phyloP scores from a whole-genome alignment of 306 rosid genomes.

The Betula pendula region DNA sequence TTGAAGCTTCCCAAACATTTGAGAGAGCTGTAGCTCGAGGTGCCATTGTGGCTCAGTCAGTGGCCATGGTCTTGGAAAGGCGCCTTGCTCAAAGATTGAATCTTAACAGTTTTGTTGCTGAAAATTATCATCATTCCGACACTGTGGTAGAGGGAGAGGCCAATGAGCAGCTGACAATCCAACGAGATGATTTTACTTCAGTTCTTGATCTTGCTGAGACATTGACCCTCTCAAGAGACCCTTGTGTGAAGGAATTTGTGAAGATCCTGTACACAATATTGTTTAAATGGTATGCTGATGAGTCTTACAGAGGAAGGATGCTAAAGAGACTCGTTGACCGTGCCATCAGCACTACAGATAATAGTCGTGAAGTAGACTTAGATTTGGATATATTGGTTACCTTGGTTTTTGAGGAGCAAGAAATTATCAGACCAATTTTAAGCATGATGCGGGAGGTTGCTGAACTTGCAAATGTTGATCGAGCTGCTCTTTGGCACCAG shows the following conservation, averaged over 20 bases:
- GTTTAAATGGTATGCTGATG: conserved; percentile 90
- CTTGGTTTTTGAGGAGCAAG: conserved; percentile 88
- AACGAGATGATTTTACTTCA: conserved; percentile 78
- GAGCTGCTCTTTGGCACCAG: conserved; percentile 98
- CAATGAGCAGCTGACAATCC: conserved; percentile 69
- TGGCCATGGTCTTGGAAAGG: conserved; percentile 87
- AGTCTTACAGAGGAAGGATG: conserved; percentile 76
- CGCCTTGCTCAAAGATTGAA: conserved; percentile 76
- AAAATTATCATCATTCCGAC: conserved; percentile 65
- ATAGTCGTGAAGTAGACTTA: conserved; percentile 66
- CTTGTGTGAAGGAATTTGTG: conserved; percentile 77
- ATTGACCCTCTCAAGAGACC: conserved; percentile 81
- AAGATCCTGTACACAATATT: conserved; percentile 78
- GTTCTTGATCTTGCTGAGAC: conserved; percentile 97
- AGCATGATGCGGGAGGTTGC: conserved; percentile 95
- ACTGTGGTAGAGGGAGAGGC: conserved; percentile 59
- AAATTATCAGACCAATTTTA: conserved; percentile 73
- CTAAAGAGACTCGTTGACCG: conserved; percentile 89
- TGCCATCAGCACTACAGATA: conserved; percentile 69
- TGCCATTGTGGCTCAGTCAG: conserved; percentile 76
- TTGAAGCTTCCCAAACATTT: conserved; percentile 93
- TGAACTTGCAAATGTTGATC: conserved; percentile 86
- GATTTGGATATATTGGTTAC: conserved; percentile 83
- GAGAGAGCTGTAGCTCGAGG: conserved; percentile 98
- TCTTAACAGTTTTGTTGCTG: conserved; percentile 49